These are phyloP conservation scores for Hemisphaericaspora xylofermentans DNA, from an alignment of 1,139 yeast genomes.

Conservation along the genomic window DNA sequence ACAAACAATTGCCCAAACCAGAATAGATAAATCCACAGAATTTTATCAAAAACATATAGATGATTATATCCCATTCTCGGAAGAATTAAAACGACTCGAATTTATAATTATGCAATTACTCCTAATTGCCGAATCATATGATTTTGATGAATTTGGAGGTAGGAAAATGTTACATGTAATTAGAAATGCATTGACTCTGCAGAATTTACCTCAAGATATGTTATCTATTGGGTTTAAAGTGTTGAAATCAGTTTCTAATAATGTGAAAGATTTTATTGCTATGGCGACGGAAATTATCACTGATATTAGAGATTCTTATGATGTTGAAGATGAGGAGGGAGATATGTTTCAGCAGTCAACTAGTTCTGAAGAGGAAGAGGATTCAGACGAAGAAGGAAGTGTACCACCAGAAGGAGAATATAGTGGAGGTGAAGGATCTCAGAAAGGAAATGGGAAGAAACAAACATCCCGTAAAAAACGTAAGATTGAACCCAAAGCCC, in stretches of 20 bases:
- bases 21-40: slow-evolving; percentile 3
- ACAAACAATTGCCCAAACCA: background rate
- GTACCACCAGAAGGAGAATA: slow-evolving; percentile 27
- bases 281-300: slow-evolving; percentile 85
- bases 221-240: slow-evolving; percentile 62
- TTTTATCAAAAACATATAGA: slow-evolving; percentile 18
- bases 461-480: slow-evolving; percentile 26
- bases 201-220: slow-evolving; percentile 52
- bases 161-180: slow-evolving; percentile 74
- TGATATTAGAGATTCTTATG: slow-evolving; percentile 72
- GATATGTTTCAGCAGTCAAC: slow-evolving; percentile 15
- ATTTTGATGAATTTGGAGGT: slow-evolving; percentile 88
- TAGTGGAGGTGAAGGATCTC: too few relatives aligned
- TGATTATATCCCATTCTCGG: slow-evolving; percentile 22
- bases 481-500: slow-evolving; percentile 37
- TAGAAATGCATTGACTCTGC: slow-evolving; percentile 59
- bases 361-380: slow-evolving; percentile 18
- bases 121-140: slow-evolving; percentile 66
- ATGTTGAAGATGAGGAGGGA: slow-evolving; percentile 28
- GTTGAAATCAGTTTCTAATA: slow-evolving; percentile 67
- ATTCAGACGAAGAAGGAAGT: slow-evolving; percentile 16
- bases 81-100: slow-evolving; percentile 57
- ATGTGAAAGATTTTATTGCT: slow-evolving; percentile 79
- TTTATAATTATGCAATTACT: slow-evolving; percentile 77
- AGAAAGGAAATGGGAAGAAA: slow-evolving; percentile 16